These are phyloP conservation scores for Kuraishia ogatae DNA, from an alignment of 805 yeast species.

Conservation along the genomic window DNA sequence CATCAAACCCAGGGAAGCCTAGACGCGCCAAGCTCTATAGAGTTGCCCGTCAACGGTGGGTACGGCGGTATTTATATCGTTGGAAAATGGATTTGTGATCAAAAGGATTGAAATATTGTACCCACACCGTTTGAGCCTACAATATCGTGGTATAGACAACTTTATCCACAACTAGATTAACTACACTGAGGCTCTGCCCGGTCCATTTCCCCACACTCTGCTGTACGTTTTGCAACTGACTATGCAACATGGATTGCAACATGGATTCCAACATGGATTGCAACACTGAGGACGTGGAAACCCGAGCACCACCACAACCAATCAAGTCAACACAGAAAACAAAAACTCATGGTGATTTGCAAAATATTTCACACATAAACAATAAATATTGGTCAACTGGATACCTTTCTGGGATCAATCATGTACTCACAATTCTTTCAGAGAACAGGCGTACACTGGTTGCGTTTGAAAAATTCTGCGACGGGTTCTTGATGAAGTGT, in stretches of 20 bases:
- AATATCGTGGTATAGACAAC: too few species aligned
- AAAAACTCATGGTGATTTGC: not conserved
- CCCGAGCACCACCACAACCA: not conserved
- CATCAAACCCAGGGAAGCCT: too few species aligned
- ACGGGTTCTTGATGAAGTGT: conserved; percentile 2
- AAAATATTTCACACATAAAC: conserved; percentile 5
- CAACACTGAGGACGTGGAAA: not conserved
- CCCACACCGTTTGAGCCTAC: too few species aligned
- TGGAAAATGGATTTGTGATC: too few species aligned
- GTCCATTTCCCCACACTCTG: not conserved
- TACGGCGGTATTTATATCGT: too few species aligned
- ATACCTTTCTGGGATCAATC: conserved; percentile 7
- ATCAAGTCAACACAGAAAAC: not conserved
- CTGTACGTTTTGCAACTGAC: not conserved
- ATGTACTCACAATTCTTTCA: conserved; percentile 3
- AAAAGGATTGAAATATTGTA: too few species aligned
- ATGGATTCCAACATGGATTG: too few species aligned
- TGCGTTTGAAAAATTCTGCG: conserved; percentile 3
- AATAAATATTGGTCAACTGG: conserved; percentile 10
- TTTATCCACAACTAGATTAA: too few species aligned
- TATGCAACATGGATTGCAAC: not conserved
- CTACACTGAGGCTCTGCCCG: too few species aligned
- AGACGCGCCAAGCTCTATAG: too few species aligned
- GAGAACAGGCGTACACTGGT: conserved; percentile 4
- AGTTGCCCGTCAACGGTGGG: too few species aligned